Base-by-base conservation (phyloP, 2,329 filamentous ascomycete species). In the Diplodia corticola region DNA sequence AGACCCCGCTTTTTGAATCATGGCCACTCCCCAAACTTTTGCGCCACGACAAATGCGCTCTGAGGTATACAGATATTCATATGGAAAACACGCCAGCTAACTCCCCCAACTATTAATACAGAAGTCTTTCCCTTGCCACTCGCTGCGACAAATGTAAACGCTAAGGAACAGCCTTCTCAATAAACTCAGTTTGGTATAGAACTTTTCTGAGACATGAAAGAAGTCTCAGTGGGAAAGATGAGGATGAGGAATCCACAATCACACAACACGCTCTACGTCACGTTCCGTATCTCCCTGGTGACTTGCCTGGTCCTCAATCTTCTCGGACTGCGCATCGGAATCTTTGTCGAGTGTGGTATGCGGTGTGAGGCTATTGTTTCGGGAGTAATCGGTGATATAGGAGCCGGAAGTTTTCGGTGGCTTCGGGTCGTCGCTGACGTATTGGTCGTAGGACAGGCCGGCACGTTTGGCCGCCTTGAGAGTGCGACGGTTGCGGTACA, bases 381-480 rank as follows among this genome's bases (percentile, higher is more conserved):
- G 57, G 10, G 57, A 37, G 44, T 1, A 28, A 17, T 61, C 44
- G 24, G 55, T 24, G 15, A 5, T 20, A 17, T 9, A 44, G 6
- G 33, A 35, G 57, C 40, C 35, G 3, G 57, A 22, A 12, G 57
- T 61, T 17, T 49, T 61, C 20, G 57, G 57, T 1, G 44, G 50
- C 26, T 55, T 57, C 24, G 22, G 17, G 9, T 65, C 50, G 10
- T 57, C 50, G 37, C 33, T 24, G 46, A 75, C 53, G 51, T 87
- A 71, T 54, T 88, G 84, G 69, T 88, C 86, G 69, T 88, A 85
- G 0, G 81, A 84, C 72, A 81, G 83, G 1, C 83, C 84, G 4
- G 79, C 73, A 5, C 75, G 75, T 68, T 84, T 84, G 3, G 86
- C 86, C 68, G 82, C 80, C 66, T 77, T 80, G 15, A 85, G 81